A percentile compares a stretch with the other conserved stretches of the same genome.
phyloP scores from a whole-genome alignment of 306 rosid species.

The Gastrolobium bilobum region DNA sequence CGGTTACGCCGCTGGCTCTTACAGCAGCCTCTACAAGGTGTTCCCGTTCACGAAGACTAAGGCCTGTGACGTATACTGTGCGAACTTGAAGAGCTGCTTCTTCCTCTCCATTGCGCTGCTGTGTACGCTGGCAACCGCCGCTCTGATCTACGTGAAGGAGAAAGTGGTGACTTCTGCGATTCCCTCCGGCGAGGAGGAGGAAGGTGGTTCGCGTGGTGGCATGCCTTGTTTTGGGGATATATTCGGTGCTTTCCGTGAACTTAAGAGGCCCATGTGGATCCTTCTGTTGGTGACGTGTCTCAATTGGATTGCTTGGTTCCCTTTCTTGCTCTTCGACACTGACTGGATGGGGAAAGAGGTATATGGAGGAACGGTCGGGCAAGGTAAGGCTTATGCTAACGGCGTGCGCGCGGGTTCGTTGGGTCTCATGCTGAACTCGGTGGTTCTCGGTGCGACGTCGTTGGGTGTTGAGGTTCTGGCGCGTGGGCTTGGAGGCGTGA shows the following conservation, averaged over 20 bases:
- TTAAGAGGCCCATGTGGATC: constrained; percentile 79
- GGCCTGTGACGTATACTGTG: constrained; percentile 85
- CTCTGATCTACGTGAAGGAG: constrained; percentile 65
- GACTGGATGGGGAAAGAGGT: constrained; percentile 98
- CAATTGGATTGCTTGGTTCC: constrained; percentile 95
- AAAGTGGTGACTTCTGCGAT: background rate
- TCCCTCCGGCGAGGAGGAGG: background rate
- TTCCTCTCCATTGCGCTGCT: constrained; percentile 72
- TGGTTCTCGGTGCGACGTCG: constrained; percentile 72
- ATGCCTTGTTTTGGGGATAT: constrained; percentile 65
- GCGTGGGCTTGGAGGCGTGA: constrained; percentile 73
- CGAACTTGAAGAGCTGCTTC: constrained; percentile 84
- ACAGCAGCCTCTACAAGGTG: constrained; percentile 52
- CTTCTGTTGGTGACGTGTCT: constrained; percentile 80
- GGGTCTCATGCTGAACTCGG: constrained; percentile 81
- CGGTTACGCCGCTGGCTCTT: constrained; percentile 80
- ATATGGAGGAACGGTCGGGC: constrained; percentile 73
- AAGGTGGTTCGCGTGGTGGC: background rate
- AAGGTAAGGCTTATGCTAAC: constrained; percentile 55
- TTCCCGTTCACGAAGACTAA: constrained; percentile 72
- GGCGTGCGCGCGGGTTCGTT: constrained; percentile 85
- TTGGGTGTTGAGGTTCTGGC: constrained; percentile 62
- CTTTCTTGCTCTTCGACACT: constrained; percentile 83
- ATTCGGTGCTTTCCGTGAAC: constrained; percentile 62
- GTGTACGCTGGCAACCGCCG: constrained; percentile 37